These are phyloP conservation scores for Hymenoscyphus fraxineus DNA, from an alignment of 2,329 filamentous ascomycete genomes.

Conservation along the genomic window DNA sequence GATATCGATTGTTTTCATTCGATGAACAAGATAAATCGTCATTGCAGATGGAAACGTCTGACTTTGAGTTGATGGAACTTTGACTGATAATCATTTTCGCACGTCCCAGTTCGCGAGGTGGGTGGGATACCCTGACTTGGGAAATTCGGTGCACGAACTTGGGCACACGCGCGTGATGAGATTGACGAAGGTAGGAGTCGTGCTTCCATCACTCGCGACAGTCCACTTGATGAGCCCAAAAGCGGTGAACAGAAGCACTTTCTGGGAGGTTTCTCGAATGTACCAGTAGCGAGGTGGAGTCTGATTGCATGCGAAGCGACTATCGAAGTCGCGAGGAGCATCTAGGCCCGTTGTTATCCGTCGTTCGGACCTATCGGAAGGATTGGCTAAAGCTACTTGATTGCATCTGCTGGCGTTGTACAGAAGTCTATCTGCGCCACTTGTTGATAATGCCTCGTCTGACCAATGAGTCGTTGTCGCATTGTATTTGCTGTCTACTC, in stretches of 20 bases:
- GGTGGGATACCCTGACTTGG: background rate
- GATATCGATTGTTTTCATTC: conserved; percentile 2
- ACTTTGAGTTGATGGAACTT: background rate
- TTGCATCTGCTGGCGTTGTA: background rate
- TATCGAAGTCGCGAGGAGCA: background rate
- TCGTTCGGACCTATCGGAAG: background rate
- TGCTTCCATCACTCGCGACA: background rate
- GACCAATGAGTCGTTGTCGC: background rate
- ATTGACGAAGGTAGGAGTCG: background rate
- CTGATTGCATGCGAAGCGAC: background rate
- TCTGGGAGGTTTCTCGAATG: background rate
- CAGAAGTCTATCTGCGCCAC: background rate
- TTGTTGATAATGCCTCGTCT: background rate
- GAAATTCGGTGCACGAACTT: background rate
- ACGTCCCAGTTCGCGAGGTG: background rate
- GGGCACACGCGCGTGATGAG: background rate
- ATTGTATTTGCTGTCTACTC: background rate
- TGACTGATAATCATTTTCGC: background rate
- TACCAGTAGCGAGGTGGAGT: background rate
- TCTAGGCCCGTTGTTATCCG: conserved; percentile 1
- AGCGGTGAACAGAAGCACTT: background rate
- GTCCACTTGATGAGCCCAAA: background rate
- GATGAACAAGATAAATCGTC: background rate
- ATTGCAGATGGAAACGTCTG: background rate
- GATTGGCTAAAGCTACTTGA: background rate